Percentiles rank a stretch among this genome's conserved stretches.
Evolutionary conservation across 2,329 filamentous ascomycete species (phyloP).

Genomic region (Botrytis fabae): DNA sequence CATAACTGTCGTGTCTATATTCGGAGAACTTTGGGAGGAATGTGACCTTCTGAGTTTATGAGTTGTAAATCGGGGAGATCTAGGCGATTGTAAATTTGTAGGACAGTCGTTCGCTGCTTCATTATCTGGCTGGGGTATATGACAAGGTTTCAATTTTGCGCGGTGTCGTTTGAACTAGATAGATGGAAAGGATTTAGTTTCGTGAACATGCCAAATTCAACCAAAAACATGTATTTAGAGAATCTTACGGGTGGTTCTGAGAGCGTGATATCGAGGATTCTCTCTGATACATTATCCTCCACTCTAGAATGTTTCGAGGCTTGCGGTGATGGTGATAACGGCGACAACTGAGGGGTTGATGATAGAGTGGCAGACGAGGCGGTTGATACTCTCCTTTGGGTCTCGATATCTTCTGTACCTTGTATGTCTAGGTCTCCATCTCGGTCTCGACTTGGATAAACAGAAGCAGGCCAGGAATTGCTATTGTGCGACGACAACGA

Average conservation of each 20-base stretch:
- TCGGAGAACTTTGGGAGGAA: constrained; percentile 44
- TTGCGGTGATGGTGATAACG: constrained; percentile 18
- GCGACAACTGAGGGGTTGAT: background rate
- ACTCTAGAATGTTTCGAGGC: constrained; percentile 33
- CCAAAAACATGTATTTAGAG: background rate
- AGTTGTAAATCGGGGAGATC: constrained; percentile 55
- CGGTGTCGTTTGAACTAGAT: constrained; percentile 34
- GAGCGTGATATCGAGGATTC: constrained; percentile 19
- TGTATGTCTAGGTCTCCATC: background rate
- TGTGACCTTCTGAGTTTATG: constrained; percentile 46
- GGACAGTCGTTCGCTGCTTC: constrained; percentile 33
- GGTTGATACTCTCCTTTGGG: background rate
- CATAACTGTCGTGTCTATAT: constrained; percentile 24
- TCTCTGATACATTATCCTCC: constrained; percentile 27
- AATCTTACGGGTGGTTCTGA: constrained; percentile 32
- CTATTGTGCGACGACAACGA: background rate
- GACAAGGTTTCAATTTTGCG: constrained; percentile 37
- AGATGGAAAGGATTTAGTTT: constrained; percentile 8
- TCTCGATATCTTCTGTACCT: background rate
- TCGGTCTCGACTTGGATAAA: background rate
- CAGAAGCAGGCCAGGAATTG: background rate
- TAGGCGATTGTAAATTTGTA: constrained; percentile 36
- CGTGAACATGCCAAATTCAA: background rate
- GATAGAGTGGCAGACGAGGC: background rate
- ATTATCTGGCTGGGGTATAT: constrained; percentile 43